phyloP scores from a whole-genome alignment of 441 rosid species.

The Bruguiera hainesii region DNA sequence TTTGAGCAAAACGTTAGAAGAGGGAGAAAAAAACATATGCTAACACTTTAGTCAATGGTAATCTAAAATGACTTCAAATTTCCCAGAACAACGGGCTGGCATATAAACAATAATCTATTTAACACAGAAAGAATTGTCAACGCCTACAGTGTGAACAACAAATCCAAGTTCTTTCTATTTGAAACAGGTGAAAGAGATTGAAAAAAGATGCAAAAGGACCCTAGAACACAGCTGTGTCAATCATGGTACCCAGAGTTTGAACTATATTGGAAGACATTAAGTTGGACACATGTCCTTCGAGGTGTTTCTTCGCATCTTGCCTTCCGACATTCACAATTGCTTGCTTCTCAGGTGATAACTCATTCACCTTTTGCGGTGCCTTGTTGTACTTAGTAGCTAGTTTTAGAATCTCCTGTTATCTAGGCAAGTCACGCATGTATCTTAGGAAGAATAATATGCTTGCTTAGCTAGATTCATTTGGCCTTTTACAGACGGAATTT shows the following conservation, averaged over 20 bases:
- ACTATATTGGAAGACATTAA: constrained; percentile 96
- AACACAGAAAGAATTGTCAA: neutral
- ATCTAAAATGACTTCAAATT: too few species aligned
- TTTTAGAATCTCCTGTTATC: constrained; percentile 76
- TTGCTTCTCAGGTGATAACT: constrained; percentile 85
- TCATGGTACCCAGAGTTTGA: constrained; percentile 96
- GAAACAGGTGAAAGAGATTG: neutral
- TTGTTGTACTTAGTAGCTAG: constrained; percentile 86
- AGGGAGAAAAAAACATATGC: too few species aligned
- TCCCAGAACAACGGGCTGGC: neutral
- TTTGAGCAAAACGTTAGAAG: too few species aligned
- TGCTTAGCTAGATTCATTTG: neutral
- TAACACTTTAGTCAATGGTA: too few species aligned
- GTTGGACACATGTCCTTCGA: constrained; percentile 90
- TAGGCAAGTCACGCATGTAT: neutral
- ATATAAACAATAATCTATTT: neutral
- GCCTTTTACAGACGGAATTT: neutral
- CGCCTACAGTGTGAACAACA: neutral
- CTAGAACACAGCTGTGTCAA: constrained; percentile 88
- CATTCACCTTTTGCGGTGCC: constrained; percentile 96
- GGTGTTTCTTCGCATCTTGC: constrained; percentile 97
- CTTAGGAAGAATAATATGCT: neutral
- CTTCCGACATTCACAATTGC: constrained; percentile 97
- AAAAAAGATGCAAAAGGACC: neutral
- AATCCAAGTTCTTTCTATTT: neutral